These are phyloP conservation scores for Alternaria sp. DNA, from an alignment of 2,329 filamentous ascomycete species.

Conservation along the genomic window DNA sequence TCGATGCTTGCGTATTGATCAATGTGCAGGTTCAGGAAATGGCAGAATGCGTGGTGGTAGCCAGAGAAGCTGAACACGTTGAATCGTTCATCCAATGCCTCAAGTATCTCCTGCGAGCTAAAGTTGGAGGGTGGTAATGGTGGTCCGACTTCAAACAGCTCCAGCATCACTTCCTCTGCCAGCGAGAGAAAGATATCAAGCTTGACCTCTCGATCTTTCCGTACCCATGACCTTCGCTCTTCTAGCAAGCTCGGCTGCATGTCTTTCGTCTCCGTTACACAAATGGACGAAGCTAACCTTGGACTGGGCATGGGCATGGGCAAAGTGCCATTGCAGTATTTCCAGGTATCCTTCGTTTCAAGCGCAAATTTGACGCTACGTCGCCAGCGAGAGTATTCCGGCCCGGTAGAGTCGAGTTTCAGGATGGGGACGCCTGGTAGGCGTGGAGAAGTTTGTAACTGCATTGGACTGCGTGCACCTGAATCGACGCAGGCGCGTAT, in stretches of 20 bases:
- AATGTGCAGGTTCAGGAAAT: slow-evolving; percentile 49
- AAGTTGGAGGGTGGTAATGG: slow-evolving; percentile 44
- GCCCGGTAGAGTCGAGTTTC: slow-evolving; percentile 34
- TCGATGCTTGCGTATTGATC: slow-evolving; percentile 43
- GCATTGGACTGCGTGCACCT: slow-evolving; percentile 16
- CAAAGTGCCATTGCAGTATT: slow-evolving; percentile 41
- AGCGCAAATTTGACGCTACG: slow-evolving; percentile 42
- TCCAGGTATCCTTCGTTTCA: slow-evolving; percentile 44
- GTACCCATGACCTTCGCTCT: slow-evolving; percentile 46
- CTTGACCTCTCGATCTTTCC: slow-evolving; percentile 48
- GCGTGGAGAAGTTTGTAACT: slow-evolving; percentile 34
- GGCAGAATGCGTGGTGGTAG: slow-evolving; percentile 49
- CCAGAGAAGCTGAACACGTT: slow-evolving; percentile 42
- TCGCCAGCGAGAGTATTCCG: slow-evolving; percentile 46
- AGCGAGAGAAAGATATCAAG: slow-evolving; percentile 49
- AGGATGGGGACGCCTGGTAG: slow-evolving; percentile 43
- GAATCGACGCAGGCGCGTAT: background rate
- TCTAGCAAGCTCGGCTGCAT: slow-evolving; percentile 44
- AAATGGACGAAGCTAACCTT: slow-evolving; percentile 28
- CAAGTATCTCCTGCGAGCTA: slow-evolving; percentile 44
- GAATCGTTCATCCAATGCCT: slow-evolving; percentile 42
- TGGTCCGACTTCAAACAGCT: slow-evolving; percentile 46
- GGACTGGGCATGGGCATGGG: slow-evolving; percentile 48
- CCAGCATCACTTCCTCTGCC: slow-evolving; percentile 49
- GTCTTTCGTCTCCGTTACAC: slow-evolving; percentile 26